These are phyloP conservation scores for Syncephalastrum monosporum DNA, from an alignment of 371 early-diverging fungal species.

Conservation along the genomic window DNA sequence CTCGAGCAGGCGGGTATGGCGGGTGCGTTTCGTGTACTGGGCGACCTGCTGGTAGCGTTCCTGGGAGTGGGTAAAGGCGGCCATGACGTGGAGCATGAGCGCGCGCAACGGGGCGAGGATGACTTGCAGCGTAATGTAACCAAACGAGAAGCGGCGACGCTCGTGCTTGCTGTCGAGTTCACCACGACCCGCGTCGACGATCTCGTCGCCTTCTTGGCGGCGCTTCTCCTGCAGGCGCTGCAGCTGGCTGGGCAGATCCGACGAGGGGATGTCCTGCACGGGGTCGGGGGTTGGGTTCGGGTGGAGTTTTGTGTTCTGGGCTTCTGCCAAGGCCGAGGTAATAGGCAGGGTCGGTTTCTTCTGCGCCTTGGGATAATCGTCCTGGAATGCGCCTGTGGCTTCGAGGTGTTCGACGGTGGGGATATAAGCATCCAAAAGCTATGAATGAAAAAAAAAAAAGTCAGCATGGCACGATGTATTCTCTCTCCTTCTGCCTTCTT, in stretches of 20 bases:
- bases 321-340: conserved; percentile 12
- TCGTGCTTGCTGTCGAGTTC: conserved; percentile 16
- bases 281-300: conserved; percentile 5
- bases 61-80: conserved; percentile 41
- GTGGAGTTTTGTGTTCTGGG: conserved; percentile 15
- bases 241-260: conserved; percentile 30
- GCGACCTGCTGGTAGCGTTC: conserved; percentile 42
- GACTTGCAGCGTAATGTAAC: conserved; percentile 46
- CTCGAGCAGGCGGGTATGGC: conserved; percentile 36
- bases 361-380: not conserved
- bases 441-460: not conserved
- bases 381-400: conserved; percentile 19
- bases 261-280: too few species aligned
- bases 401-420: conserved; percentile 30
- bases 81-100: conserved; percentile 33
- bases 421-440: conserved; percentile 31
- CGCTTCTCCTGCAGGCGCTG: conserved; percentile 41
- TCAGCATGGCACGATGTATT: not conserved
- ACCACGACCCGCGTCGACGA: conserved; percentile 16
- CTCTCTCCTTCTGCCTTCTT: not conserved
- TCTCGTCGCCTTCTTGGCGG: conserved; percentile 23
- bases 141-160: conserved; percentile 38
- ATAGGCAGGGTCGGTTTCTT: not conserved
- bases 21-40: conserved; percentile 37
- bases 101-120: conserved; percentile 33